Conservation (phyloP, 73 alveolate species). For the Urostyla sp. region DNA sequence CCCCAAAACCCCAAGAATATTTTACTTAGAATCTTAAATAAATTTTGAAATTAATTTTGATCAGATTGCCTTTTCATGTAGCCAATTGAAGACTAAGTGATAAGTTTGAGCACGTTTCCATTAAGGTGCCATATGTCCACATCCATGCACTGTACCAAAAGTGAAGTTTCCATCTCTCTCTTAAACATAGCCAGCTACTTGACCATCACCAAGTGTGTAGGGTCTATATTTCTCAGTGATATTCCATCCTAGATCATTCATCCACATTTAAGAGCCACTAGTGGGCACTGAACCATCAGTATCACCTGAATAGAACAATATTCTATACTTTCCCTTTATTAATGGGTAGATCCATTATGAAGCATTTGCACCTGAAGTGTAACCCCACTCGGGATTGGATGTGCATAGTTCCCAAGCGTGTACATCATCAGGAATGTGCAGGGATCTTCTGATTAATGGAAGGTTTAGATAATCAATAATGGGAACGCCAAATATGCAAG, state of each 20-base stretch:
- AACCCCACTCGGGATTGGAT: constrained; percentile 32
- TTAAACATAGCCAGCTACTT: constrained; percentile 79
- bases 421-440: constrained; percentile 69
- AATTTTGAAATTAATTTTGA: not conserved
- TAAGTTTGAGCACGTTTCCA: constrained; percentile 72
- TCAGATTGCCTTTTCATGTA: constrained; percentile 1
- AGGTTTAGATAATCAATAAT: constrained; percentile 72
- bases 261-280: constrained; percentile 78
- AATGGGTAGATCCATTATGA: constrained; percentile 75
- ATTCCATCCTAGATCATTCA: constrained; percentile 58
- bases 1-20: not conserved
- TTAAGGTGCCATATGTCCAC: constrained; percentile 92
- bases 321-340: constrained; percentile 61
- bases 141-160: constrained; percentile 87
- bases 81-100: constrained; percentile 53
- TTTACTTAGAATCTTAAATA: not conserved
- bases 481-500: constrained; percentile 64
- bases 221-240: constrained; percentile 66
- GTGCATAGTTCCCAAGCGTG: constrained; percentile 84
- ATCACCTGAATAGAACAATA: constrained; percentile 74
- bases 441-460: constrained; percentile 71
- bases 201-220: constrained; percentile 64
- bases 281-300: constrained; percentile 84
- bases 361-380: constrained; percentile 17
- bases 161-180: constrained; percentile 67